A percentile compares a stretch with the other conserved stretches of the same genome.
Conservation (phyloP, 352 stramenopile species). For the Blastocystis sp. region DNA sequence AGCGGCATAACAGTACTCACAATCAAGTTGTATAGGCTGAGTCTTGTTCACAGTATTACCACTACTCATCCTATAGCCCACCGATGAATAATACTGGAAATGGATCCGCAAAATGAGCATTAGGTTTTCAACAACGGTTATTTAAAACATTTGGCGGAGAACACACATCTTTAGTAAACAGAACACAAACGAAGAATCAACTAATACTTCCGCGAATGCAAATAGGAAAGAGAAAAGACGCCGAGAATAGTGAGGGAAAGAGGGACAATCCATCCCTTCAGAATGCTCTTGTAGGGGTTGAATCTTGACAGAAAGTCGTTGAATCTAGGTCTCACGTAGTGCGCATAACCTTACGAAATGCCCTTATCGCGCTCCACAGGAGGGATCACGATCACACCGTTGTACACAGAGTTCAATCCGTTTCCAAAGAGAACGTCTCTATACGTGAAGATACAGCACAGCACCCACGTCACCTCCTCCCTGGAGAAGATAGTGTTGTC, state of each 20-base stretch:
- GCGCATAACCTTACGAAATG: background rate
- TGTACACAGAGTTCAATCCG: background rate
- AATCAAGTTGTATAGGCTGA: background rate
- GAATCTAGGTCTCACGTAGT: background rate
- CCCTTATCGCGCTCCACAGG: conserved; percentile 14
- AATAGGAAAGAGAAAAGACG: background rate
- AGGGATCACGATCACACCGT: background rate
- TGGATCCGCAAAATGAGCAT: background rate
- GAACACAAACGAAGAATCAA: background rate
- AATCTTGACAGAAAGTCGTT: background rate
- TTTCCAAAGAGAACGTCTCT: background rate
- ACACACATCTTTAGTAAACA: background rate
- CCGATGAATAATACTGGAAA: background rate
- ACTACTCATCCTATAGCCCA: background rate
- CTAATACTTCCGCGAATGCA: background rate
- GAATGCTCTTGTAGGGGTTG: background rate
- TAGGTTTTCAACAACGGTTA: background rate
- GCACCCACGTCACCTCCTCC: background rate
- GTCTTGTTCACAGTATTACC: background rate
- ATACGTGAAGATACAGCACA: background rate
- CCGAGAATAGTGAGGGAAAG: background rate
- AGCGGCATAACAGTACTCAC: background rate
- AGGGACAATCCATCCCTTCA: background rate
- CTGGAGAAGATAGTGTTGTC: background rate
- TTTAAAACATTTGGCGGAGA: background rate